phyloP scores from a whole-genome alignment of 768 basidiomycete genomes.

The Serendipita sp. region DNA sequence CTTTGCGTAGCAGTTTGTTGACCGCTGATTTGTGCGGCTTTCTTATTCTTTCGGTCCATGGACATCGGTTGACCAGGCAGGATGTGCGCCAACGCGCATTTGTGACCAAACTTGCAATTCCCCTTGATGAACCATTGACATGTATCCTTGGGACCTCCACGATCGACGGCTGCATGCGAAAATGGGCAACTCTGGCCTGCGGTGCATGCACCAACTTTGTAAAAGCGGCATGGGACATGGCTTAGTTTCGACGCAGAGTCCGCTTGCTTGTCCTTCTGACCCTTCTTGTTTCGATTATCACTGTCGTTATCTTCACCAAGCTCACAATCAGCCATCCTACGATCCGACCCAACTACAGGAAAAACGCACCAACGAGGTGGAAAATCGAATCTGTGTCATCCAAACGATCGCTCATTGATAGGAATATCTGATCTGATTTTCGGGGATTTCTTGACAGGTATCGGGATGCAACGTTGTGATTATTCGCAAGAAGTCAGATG shows the following conservation, averaged over 20 bases:
- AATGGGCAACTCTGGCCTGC: constrained; percentile 93
- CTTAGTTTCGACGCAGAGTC: constrained; percentile 61
- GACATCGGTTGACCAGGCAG: constrained; percentile 86
- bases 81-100: constrained; percentile 90
- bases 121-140: constrained; percentile 92
- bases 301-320: neutral
- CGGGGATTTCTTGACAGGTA: neutral
- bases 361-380: neutral
- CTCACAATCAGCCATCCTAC: neutral
- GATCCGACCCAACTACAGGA: neutral
- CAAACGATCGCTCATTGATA: neutral
- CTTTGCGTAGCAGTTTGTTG: neutral
- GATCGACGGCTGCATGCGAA: constrained; percentile 61
- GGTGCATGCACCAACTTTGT: constrained; percentile 84
- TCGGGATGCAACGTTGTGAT: no score
- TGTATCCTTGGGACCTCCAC: constrained; percentile 64
- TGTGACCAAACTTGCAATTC: constrained; percentile 62
- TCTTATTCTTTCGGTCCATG: constrained; percentile 97
- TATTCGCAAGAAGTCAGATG: neutral
- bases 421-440: neutral
- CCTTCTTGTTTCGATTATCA: neutral
- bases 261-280: neutral
- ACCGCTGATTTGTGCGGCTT: constrained; percentile 47
- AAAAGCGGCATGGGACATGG: constrained; percentile 97
- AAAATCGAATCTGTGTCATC: neutral